These are phyloP conservation scores for Anastatica hierochuntica DNA, from an alignment of 345 rosid genomes.

Conservation along the genomic window DNA sequence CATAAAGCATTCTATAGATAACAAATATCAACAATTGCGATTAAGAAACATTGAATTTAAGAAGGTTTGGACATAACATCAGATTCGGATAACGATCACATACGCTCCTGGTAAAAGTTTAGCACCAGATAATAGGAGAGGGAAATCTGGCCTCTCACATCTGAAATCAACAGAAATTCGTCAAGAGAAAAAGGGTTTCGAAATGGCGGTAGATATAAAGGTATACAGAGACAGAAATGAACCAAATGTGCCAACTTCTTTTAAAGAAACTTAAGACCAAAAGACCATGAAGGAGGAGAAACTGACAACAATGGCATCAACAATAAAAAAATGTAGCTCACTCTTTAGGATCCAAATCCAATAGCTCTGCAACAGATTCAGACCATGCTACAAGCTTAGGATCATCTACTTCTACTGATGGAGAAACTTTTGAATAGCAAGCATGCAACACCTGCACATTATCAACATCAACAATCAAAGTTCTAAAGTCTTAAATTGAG, in stretches of 20 bases:
- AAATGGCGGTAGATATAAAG: no score
- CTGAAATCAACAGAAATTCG: conserved; percentile 35
- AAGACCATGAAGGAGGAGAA: no score
- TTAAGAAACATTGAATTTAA: neutral
- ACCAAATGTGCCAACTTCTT: no score
- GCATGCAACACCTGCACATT: conserved; percentile 65
- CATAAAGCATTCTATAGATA: conserved; percentile 57
- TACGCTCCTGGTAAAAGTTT: conserved; percentile 67
- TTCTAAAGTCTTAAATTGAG: neutral
- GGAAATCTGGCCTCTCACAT: conserved; percentile 79
- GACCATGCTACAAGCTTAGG: conserved; percentile 97
- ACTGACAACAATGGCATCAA: no score
- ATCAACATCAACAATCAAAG: neutral
- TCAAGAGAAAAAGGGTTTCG: no score
- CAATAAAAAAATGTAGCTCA: no score
- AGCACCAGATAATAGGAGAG: conserved; percentile 68
- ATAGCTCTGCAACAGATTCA: conserved; percentile 63
- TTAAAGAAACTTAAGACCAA: no score
- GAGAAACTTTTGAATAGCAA: conserved; percentile 77
- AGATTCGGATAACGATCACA: conserved; percentile 25
- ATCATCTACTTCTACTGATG: conserved; percentile 79
- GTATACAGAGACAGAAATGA: no score
- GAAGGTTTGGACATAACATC: neutral
- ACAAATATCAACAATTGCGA: conserved; percentile 3
- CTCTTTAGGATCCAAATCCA: conserved; percentile 87